A percentile compares a stretch with the other conserved stretches of the same genome.
These are phyloP conservation scores for Hymenochaete sp. DNA, from an alignment of 1,284 basidiomycete species.

Conservation along the genomic window DNA sequence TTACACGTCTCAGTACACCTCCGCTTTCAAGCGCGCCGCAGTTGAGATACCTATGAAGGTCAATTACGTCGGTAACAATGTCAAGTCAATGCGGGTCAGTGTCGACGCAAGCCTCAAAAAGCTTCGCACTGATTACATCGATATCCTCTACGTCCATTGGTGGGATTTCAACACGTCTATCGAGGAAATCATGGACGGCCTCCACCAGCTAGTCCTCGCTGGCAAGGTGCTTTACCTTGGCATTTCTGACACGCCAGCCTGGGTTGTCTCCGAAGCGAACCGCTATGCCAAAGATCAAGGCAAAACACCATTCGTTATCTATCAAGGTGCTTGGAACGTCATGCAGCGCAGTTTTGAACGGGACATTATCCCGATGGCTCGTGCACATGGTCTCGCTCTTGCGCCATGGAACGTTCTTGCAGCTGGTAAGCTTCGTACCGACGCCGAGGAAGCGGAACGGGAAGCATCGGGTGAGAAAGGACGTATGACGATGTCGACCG, in stretches of 20 bases:
- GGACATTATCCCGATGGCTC: constrained; percentile 48
- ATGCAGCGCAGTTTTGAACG: constrained; percentile 43
- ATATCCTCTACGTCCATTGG: constrained; percentile 37
- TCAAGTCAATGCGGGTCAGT: constrained; percentile 28
- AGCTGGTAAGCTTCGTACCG: constrained; percentile 38
- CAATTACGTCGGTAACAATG: constrained; percentile 31
- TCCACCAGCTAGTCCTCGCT: constrained; percentile 35
- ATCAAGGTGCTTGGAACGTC: constrained; percentile 46
- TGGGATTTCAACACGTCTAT: constrained; percentile 38
- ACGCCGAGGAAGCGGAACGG: constrained; percentile 38
- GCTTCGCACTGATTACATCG: constrained; percentile 36
- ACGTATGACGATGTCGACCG: constrained; percentile 23
- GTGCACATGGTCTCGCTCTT: constrained; percentile 38
- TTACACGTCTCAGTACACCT: constrained; percentile 26
- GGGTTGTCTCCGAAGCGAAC: constrained; percentile 36
- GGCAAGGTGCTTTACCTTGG: constrained; percentile 42
- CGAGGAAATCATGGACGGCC: constrained; percentile 43
- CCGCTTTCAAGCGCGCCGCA: constrained; percentile 24
- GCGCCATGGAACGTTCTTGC: constrained; percentile 46
- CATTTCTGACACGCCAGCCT: constrained; percentile 36
- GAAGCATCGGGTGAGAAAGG: constrained; percentile 36
- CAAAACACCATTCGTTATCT: constrained; percentile 42
- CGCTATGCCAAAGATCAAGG: constrained; percentile 37
- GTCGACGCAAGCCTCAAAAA: constrained; percentile 34
- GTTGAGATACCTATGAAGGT: constrained; percentile 21